phyloP scores from a whole-genome alignment of 1,139 yeast species.

The Meyerozyma guilliermondii region DNA sequence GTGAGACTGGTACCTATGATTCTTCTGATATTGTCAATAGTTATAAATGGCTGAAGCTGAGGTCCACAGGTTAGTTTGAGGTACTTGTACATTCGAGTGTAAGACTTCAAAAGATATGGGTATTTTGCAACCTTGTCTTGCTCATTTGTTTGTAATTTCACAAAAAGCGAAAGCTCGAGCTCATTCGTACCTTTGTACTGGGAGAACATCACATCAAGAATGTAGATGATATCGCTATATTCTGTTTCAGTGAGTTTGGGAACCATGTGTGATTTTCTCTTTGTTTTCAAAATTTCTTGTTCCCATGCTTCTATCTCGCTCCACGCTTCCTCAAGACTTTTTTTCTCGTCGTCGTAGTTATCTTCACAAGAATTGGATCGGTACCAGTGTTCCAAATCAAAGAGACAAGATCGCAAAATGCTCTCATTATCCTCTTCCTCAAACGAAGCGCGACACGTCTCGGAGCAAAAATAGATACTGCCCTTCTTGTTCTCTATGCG shows the following conservation, averaged over 20 bases:
- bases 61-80: constrained; percentile 38
- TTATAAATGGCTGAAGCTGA: constrained; percentile 31
- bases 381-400: constrained; percentile 11
- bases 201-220: constrained; percentile 26
- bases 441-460: constrained; percentile 38
- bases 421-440: constrained; percentile 16
- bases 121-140: constrained; percentile 40
- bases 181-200: constrained; percentile 12
- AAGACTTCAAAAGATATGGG: constrained; percentile 49
- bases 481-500: constrained; percentile 14
- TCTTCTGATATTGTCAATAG: constrained; percentile 37
- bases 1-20: constrained; percentile 61
- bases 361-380: constrained; percentile 14
- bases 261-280: constrained; percentile 16
- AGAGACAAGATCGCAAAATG: constrained; percentile 18
- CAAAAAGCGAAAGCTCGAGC: constrained; percentile 30
- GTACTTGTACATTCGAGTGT: constrained; percentile 48
- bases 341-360: constrained; percentile 23
- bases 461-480: constrained; percentile 51
- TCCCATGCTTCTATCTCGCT: constrained; percentile 20
- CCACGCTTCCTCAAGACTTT: constrained; percentile 13
- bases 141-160: constrained; percentile 53
- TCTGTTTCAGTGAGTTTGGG: constrained; percentile 34
- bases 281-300: constrained; percentile 31
- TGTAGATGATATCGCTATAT: constrained; percentile 34